These are phyloP conservation scores for Yamadazyma dushanensis DNA, from an alignment of 1,139 yeast genomes.

Conservation along the genomic window DNA sequence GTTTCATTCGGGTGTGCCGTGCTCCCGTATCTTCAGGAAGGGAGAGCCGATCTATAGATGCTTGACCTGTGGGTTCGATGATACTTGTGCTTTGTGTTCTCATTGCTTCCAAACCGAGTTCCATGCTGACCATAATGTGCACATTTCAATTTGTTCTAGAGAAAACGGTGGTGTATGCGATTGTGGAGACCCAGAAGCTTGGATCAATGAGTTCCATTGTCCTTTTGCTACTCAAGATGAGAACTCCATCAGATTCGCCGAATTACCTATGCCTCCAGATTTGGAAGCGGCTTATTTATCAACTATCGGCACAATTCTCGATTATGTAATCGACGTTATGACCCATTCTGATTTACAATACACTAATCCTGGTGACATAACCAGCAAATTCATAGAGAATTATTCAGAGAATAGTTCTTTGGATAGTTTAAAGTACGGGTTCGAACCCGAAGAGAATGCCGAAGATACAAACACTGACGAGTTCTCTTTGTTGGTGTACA, in stretches of 20 bases:
- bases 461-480: slow-evolving; percentile 49
- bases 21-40: slow-evolving; percentile 70
- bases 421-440: slow-evolving; percentile 33
- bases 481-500: slow-evolving; percentile 65
- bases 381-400: slow-evolving; percentile 22
- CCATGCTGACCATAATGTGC: slow-evolving; percentile 77
- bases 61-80: slow-evolving; percentile 80
- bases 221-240: slow-evolving; percentile 25
- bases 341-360: slow-evolving; percentile 42
- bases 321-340: slow-evolving; percentile 76
- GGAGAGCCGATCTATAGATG: slow-evolving; percentile 92
- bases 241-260: slow-evolving; percentile 7
- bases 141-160: slow-evolving; percentile 68
- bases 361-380: slow-evolving; percentile 24
- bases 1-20: slow-evolving; percentile 68
- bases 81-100: slow-evolving; percentile 82
- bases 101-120: slow-evolving; percentile 70
- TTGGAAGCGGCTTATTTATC: slow-evolving; percentile 33
- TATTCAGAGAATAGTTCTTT: slow-evolving; percentile 31
- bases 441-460: slow-evolving; percentile 16
- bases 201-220: slow-evolving; percentile 44
- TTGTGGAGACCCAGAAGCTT: slow-evolving; percentile 66
- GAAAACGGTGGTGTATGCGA: slow-evolving; percentile 88
- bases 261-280: slow-evolving; percentile 31
- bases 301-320: slow-evolving; percentile 60